Conservation (phyloP, 2,329 filamentous ascomycete species). For the Colletotrichum truncatum region DNA sequence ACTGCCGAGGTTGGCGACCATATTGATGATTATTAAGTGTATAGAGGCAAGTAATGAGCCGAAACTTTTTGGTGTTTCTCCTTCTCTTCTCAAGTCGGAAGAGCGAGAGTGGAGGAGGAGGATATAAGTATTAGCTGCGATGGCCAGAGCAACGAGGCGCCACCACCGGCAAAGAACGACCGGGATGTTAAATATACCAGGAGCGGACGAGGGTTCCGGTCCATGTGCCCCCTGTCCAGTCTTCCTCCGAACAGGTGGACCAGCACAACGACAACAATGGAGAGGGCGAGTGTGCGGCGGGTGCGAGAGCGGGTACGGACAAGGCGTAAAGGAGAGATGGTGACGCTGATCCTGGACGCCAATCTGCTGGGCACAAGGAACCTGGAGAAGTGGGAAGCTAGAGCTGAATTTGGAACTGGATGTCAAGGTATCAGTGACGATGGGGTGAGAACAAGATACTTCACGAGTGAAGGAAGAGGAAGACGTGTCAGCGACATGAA, state of each 20-base stretch:
- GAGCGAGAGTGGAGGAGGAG: slow-evolving; percentile 2
- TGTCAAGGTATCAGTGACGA: not conserved
- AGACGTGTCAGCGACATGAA: not conserved
- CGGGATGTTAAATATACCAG: slow-evolving; percentile 27
- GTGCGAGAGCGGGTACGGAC: slow-evolving; percentile 1
- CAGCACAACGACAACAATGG: slow-evolving; percentile 11
- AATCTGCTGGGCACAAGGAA: slow-evolving; percentile 15
- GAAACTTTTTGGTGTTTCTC: not conserved
- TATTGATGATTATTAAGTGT: slow-evolving; percentile 21
- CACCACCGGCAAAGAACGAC: slow-evolving; percentile 1
- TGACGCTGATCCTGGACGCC: slow-evolving; percentile 13
- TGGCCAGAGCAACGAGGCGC: not conserved
- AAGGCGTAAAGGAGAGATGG: slow-evolving; percentile 7
- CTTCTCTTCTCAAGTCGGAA: not conserved
- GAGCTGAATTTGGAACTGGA: not conserved
- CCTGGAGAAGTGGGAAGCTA: not conserved
- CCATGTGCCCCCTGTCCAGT: slow-evolving; percentile 27
- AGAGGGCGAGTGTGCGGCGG: not conserved
- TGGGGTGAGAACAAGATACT: not conserved
- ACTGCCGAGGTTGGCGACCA: slow-evolving; percentile 30
- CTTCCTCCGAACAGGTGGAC: slow-evolving; percentile 14
- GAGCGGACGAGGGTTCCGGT: slow-evolving; percentile 6
- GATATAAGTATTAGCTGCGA: slow-evolving; percentile 26
- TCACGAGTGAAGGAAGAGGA: not conserved
- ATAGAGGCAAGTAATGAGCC: not conserved